Evolutionary conservation across 176 grass and related monocot species (phyloP).

Genomic region (Raddia distichophylla): DNA sequence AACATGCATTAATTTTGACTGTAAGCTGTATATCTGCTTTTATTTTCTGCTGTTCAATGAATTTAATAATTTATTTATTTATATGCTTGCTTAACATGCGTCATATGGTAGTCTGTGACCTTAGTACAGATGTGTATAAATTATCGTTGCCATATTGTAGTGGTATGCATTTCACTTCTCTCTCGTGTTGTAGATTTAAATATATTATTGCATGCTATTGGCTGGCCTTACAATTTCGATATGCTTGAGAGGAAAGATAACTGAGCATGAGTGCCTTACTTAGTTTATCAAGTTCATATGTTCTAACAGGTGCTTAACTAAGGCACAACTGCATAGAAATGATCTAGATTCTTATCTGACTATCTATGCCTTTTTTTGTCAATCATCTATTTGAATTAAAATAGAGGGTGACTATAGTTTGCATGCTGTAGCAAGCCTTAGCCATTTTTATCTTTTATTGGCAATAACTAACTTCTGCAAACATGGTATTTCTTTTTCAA

Average conservation of each 20-base stretch:
- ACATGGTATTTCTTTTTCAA: slow-evolving; percentile 24
- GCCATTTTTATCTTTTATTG: slow-evolving; percentile 22
- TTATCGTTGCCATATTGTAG: not conserved
- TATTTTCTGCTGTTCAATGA: not conserved
- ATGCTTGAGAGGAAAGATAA: not conserved
- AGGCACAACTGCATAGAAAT: not conserved
- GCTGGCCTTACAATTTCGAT: not conserved
- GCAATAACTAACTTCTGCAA: slow-evolving; percentile 52
- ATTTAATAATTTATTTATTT: slow-evolving; percentile 5
- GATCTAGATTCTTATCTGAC: not conserved
- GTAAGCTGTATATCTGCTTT: slow-evolving; percentile 8
- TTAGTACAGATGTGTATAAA: not conserved
- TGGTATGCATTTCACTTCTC: not conserved
- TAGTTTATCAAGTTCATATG: slow-evolving; percentile 1
- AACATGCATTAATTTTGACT: not conserved
- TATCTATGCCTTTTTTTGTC: not conserved
- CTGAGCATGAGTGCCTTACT: not conserved
- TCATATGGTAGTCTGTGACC: not conserved
- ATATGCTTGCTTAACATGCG: not conserved
- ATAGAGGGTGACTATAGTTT: not conserved
- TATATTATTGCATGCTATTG: not conserved
- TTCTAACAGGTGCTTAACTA: not conserved
- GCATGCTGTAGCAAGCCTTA: not conserved
- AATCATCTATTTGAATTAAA: not conserved
- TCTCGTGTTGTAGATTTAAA: slow-evolving; percentile 1